Percentiles rank a stretch among this genome's conserved stretches.
phyloP scores from a whole-genome alignment of 495 filamentous ascomycete genomes.

The Clavariopsis aquatica region DNA sequence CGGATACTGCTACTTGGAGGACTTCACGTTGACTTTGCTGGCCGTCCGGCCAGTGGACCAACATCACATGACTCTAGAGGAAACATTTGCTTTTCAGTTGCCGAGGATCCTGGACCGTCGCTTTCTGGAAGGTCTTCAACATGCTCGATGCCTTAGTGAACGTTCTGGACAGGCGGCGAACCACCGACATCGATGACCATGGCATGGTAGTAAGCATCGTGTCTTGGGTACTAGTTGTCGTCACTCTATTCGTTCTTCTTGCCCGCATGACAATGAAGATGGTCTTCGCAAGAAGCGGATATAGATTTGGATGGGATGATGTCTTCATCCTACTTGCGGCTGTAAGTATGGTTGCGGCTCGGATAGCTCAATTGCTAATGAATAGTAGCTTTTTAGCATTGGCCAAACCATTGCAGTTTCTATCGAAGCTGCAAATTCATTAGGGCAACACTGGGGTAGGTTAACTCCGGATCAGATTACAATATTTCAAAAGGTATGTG shows the following conservation, averaged over 20 bases:
- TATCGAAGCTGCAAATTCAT: constrained; percentile 10
- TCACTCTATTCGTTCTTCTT: constrained; percentile 9
- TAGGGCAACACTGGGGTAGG: constrained; percentile 10
- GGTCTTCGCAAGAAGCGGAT: constrained; percentile 1
- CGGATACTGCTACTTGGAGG: constrained; percentile 17
- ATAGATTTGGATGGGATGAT: constrained; percentile 24
- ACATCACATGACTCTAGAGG: constrained; percentile 28
- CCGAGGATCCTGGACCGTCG: constrained; percentile 14
- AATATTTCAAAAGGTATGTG: constrained; percentile 31
- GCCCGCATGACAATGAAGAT: constrained; percentile 29
- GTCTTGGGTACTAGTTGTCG: constrained; percentile 31
- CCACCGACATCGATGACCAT: constrained; percentile 13
- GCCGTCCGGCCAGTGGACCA: constrained; percentile 27
- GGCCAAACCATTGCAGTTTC: constrained; percentile 27
- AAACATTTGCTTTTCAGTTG: not conserved
- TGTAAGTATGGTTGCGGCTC: constrained; percentile 9
- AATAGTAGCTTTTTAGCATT: constrained; percentile 29
- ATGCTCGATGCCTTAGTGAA: constrained; percentile 26
- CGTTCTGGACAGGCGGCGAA: constrained; percentile 22
- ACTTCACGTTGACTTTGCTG: constrained; percentile 23
- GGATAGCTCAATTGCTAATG: not conserved
- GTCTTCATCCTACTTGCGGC: constrained; percentile 26
- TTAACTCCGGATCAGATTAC: constrained; percentile 1
- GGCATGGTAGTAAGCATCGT: constrained; percentile 26
- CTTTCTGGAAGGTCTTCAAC: constrained; percentile 10